phyloP scores from a whole-genome alignment of 2,329 filamentous ascomycete genomes.

The Lithohypha guttulata region DNA sequence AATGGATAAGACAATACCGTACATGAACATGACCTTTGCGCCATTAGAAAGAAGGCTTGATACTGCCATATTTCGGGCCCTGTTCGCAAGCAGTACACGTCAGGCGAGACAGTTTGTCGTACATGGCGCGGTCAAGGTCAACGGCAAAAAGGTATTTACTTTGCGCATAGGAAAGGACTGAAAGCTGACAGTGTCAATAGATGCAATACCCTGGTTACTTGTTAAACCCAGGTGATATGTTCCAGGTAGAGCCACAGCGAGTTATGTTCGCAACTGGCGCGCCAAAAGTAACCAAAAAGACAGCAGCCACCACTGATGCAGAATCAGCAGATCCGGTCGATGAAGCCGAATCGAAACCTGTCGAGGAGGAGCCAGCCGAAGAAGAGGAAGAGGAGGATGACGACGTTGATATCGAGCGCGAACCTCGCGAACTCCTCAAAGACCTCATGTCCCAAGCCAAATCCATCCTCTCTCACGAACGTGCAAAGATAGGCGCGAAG shows the following conservation, averaged over 20 bases:
- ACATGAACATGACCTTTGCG: conserved; percentile 92
- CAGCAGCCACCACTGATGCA: conserved; percentile 22
- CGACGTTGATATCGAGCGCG: conserved; percentile 32
- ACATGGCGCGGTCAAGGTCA: conserved; percentile 88
- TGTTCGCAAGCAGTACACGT: conserved; percentile 87
- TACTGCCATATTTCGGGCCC: conserved; percentile 81
- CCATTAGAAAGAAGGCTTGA: conserved; percentile 85
- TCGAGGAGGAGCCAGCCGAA: conserved; percentile 13
- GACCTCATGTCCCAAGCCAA: conserved; percentile 48
- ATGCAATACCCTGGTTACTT: conserved; percentile 88
- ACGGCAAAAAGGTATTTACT: conserved; percentile 72
- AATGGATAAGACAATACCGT: conserved; percentile 46
- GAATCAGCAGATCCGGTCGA: conserved; percentile 17
- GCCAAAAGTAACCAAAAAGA: conserved; percentile 40
- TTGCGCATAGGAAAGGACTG: neutral
- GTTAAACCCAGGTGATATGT: conserved; percentile 95
- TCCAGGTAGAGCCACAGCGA: conserved; percentile 81
- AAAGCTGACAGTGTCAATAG: conserved; percentile 36
- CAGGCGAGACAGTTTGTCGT: conserved; percentile 92
- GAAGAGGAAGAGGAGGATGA: conserved; percentile 22
- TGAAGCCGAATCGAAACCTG: conserved; percentile 9
- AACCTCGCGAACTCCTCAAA: conserved; percentile 40
- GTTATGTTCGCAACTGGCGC: conserved; percentile 81
- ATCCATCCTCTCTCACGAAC: conserved; percentile 44
- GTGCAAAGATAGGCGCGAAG: conserved; percentile 50